Conservation (phyloP, 352 stramenopile species). For the Pythium diclinum region DNA sequence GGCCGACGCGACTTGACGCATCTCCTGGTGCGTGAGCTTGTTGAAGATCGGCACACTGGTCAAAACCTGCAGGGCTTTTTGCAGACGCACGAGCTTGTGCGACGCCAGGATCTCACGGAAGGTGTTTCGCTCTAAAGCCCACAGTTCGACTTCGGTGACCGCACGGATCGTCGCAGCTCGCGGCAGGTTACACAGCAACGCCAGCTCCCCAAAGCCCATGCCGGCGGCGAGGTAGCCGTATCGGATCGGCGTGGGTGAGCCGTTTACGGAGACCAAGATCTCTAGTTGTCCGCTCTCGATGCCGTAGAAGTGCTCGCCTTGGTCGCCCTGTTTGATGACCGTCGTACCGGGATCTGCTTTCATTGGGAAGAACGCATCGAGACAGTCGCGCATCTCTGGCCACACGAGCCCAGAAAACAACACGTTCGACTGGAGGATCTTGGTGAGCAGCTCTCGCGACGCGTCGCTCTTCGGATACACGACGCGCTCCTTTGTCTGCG, state of each 20-base stretch:
- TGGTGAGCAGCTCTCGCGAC: constrained; percentile 52
- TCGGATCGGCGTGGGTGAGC: constrained; percentile 52
- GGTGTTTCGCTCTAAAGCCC: constrained; percentile 67
- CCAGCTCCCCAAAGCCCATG: constrained; percentile 94
- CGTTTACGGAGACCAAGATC: constrained; percentile 57
- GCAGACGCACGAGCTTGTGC: constrained; percentile 61
- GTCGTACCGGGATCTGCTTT: constrained; percentile 34
- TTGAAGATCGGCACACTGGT: constrained; percentile 59
- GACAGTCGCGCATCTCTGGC: constrained; percentile 56
- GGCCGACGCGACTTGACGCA: constrained; percentile 64
- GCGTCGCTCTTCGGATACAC: constrained; percentile 63
- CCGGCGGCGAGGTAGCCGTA: constrained; percentile 61
- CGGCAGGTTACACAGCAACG: constrained; percentile 96
- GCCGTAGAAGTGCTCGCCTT: constrained; percentile 79
- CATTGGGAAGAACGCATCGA: constrained; percentile 75
- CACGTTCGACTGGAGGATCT: constrained; percentile 72
- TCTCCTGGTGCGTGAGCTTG: constrained; percentile 59
- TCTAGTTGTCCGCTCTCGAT: constrained; percentile 64
- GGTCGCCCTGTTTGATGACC: constrained; percentile 67
- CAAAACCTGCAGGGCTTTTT: constrained; percentile 58
- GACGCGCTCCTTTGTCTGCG: constrained; percentile 37
- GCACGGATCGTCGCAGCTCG: constrained; percentile 91
- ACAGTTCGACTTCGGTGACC: constrained; percentile 55
- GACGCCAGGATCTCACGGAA: constrained; percentile 76
- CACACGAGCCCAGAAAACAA: constrained; percentile 63